A percentile compares a stretch with the other conserved stretches of the same genome.
Conservation (phyloP, 257 asterid species). For the Jacaranda mimosifolia region DNA sequence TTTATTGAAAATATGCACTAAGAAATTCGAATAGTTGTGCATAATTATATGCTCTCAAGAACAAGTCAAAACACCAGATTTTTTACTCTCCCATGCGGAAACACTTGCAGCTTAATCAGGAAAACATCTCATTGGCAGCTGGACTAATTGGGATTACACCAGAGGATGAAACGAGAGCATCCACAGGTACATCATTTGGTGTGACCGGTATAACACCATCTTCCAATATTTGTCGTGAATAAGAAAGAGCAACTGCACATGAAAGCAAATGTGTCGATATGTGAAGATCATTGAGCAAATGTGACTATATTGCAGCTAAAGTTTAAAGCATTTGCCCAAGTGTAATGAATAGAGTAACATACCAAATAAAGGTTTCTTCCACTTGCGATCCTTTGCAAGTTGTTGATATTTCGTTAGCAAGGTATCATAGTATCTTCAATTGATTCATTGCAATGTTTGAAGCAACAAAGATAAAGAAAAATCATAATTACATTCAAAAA, state of each 20-base stretch:
- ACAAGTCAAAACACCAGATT: too few species aligned
- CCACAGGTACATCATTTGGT: constrained; percentile 73
- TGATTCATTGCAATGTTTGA: constrained; percentile 26
- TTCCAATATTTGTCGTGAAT: constrained; percentile 81
- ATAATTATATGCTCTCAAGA: too few species aligned
- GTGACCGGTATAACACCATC: constrained; percentile 81
- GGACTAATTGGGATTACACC: constrained; percentile 79
- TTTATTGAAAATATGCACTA: too few species aligned
- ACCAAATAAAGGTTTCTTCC: constrained; percentile 90
- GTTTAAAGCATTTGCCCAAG: neutral
- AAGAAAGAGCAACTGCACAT: constrained; percentile 76
- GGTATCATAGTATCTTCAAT: constrained; percentile 77
- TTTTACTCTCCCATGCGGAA: neutral
- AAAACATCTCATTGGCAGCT: constrained; percentile 50
- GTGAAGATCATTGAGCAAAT: neutral
- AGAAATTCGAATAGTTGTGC: too few species aligned
- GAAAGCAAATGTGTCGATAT: constrained; percentile 15
- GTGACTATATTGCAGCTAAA: neutral
- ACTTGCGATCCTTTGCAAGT: constrained; percentile 68
- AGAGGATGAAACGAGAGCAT: constrained; percentile 77
- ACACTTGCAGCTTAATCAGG: constrained; percentile 24
- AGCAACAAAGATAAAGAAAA: constrained; percentile 27
- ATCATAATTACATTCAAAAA: constrained; percentile 19
- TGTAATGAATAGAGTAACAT: constrained; percentile 25
- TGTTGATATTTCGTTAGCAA: constrained; percentile 75